Evolutionary conservation across 2,329 filamentous ascomycete genomes (phyloP).

Genomic region (Bipolaris oryzae): DNA sequence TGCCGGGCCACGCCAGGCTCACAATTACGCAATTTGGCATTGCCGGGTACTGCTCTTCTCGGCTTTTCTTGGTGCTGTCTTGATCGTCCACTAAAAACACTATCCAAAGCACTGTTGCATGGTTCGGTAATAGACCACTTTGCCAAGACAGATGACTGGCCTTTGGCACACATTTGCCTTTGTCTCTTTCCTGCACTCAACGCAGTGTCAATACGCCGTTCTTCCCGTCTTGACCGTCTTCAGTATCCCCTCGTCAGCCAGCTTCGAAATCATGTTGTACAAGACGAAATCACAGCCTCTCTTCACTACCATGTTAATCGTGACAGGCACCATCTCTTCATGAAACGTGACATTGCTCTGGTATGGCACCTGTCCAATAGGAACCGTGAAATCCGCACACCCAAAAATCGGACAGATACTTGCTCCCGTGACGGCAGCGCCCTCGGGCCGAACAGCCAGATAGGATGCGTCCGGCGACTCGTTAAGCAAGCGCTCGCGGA

Average conservation of each 20-base stretch:
- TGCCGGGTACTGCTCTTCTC: conserved; percentile 19
- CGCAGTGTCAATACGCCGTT: conserved; percentile 39
- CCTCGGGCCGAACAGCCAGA: conserved; percentile 39
- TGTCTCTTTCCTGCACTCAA: too few species aligned
- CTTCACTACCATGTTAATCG: conserved; percentile 51
- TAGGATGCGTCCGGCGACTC: conserved; percentile 41
- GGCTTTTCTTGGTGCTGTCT: conserved; percentile 4
- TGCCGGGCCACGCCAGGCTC: conserved; percentile 27
- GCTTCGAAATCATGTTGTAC: conserved; percentile 50
- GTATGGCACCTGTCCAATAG: conserved; percentile 53
- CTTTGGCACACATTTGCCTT: background rate
- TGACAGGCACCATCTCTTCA: conserved; percentile 52
- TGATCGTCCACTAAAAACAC: background rate
- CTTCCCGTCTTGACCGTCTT: conserved; percentile 50
- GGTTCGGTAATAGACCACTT: background rate
- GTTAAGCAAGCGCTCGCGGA: conserved; percentile 46
- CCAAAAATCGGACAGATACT: conserved; percentile 48
- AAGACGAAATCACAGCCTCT: conserved; percentile 54
- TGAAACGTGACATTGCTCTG: conserved; percentile 49
- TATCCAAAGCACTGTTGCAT: conserved; percentile 6
- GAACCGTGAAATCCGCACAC: conserved; percentile 51
- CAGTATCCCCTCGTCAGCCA: conserved; percentile 50
- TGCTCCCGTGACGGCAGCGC: conserved; percentile 41
- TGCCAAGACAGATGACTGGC: background rate
- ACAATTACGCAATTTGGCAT: conserved; percentile 35